Evolutionary conservation across 2,329 filamentous ascomycete genomes (phyloP), one percentile per base, ranked within the genome.

Genomic region (Camillea tinctor): DNA sequence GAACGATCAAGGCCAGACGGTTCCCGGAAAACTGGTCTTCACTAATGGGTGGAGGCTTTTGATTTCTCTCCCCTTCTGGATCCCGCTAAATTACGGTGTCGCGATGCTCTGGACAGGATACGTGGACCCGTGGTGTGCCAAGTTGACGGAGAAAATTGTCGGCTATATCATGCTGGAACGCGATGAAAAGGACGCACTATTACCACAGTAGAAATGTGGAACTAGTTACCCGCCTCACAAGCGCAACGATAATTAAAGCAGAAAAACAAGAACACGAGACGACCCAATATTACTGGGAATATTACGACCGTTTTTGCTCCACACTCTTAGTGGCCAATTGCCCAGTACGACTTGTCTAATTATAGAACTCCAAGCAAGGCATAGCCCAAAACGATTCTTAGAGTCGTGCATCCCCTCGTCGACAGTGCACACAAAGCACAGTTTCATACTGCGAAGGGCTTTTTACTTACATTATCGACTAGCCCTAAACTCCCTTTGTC

Each of bases 101-200:
- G 80, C 80, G 2, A 76, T 80, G 66, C 66, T 80, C 0, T 86
- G 84, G 84, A 83, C 80, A 13, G 76, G 73, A 4, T 80, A 82
- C 52, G 78, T 86, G 19, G 84, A 86, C 67, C 81, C 82, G 0
- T 79, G 77, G 67, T 84, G 79, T 61, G 78, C 76, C 13, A 71
- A 70, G 23, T 60, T 78, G n/a, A 81, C 80, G 1, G 76, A 80
- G 66, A 74, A 71, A 63, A 64, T 75, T 19, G 72, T 74, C 48
- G 63, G 61, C 24, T 71, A 69, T 21, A 64, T 73, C 30, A 74
- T 71, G 66, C 64, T 73, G 53, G 60, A 68, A 49, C 64, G 66
- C 15, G 72, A 73, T 21, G 72, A 74, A 59, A 74, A 74, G 64
- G 67, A 68, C 15, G 68, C 61, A n/a, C 66, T 73, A 6, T 55